Conservation (phyloP, 2,329 filamentous ascomycete species). For the Pezicula radicicola region DNA sequence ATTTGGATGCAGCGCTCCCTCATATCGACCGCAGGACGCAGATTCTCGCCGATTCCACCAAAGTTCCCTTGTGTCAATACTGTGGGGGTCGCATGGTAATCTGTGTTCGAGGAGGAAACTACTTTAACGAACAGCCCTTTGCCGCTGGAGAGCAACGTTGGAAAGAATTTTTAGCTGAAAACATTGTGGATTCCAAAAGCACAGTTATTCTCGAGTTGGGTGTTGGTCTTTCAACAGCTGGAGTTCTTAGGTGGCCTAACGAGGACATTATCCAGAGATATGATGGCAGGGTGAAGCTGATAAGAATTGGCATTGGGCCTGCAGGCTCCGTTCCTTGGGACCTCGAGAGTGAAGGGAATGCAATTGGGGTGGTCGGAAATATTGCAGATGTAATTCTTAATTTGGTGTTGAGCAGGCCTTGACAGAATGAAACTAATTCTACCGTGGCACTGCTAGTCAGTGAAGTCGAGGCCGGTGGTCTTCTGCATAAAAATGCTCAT, state of each 20-base stretch:
- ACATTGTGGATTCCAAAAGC: not conserved
- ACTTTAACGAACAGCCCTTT: constrained; percentile 27
- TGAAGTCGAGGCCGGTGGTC: too few relatives aligned
- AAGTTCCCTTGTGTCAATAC: constrained; percentile 20
- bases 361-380: not conserved
- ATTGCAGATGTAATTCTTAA: not conserved
- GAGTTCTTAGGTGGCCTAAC: constrained; percentile 8
- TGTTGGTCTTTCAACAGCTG: constrained; percentile 12
- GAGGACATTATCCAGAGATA: constrained; percentile 6
- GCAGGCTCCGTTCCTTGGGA: not conserved
- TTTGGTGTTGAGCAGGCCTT: too few relatives aligned
- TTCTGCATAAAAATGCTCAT: too few relatives aligned
- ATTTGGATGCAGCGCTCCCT: not conserved
- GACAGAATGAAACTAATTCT: too few relatives aligned
- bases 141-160: constrained; percentile 18
- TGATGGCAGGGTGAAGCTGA: constrained; percentile 1
- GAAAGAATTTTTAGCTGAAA: constrained; percentile 11
- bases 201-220: constrained; percentile 16
- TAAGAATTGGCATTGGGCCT: constrained; percentile 4
- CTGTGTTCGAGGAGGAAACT: constrained; percentile 25
- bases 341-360: not conserved
- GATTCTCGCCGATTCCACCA: constrained; percentile 14
- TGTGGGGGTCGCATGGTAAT: constrained; percentile 25
- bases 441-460: too few relatives aligned
- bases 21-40: not conserved